Evolutionary conservation across 257 asterid species (phyloP), one percentile per base, ranked within the genome.

Genomic region (Capsicum rhomboideum): DNA sequence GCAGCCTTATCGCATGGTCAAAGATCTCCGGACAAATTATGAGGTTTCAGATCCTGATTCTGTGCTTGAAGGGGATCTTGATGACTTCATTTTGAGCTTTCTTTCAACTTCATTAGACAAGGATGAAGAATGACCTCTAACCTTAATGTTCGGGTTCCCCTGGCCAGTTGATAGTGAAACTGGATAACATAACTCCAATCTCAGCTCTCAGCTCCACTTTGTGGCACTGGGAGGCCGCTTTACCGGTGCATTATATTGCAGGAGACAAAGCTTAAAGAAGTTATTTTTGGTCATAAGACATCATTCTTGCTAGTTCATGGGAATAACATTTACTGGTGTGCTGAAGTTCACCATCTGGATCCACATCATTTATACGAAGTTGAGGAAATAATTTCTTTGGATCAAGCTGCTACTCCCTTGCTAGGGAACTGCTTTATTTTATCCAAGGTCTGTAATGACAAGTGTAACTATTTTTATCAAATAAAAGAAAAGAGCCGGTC

Each of bases 1-100:
- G 91, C 93, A 94, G 98, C 99, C 99, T 23, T 95, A 97, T 82
- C 92, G 96, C 88, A 93, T 95, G 99, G 99, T 95, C 80, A 97
- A 95, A 92, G 98, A 97, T 91, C 98, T 93, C 75, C 91, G 99
- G 82, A 97, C 98, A 2, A 92, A 90, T 50, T 91, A 92, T 69
- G 98, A 97, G 92, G 98, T 97, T 83, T 93, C 99, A 0, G 94
- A 97, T 90, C 96, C 98, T 40, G 97, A 97, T 82, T 90, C 93
- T 29, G 98, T 95, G 23, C 95, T 97, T 21, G 91, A 95, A 90
- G 98, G 99, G 77, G 95, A 91, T 84, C 89, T 95, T 29, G 97
- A 95, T 79, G 97, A 91, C 82, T 95, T 97, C 71, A 93, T 95
- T 86, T 86, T 97, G 83, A 93, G 95, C 90, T 97, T 84, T 87